Evolutionary conservation across 2,329 filamentous ascomycete species (phyloP), one percentile per base, ranked within the genome.

Genomic region (Colletotrichum trifolii): DNA sequence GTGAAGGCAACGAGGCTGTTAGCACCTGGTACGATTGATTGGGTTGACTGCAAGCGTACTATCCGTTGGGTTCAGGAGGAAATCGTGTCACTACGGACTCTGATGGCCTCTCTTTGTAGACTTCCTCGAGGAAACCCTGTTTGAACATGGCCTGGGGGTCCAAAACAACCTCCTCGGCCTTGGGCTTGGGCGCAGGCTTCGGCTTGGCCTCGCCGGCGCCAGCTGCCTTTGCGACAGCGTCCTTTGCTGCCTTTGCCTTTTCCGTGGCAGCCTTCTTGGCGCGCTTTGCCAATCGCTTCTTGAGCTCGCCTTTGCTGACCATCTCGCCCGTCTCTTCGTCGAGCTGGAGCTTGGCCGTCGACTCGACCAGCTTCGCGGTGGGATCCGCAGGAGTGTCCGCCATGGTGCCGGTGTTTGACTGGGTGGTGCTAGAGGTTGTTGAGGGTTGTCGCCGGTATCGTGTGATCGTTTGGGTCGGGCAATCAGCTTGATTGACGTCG

Each of bases 41-140:
- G 97, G 94, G 9, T 97, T 86, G 76, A 35, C 7, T 8, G 4
- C 4, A 12, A 7, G 62, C 62, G 6, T 50, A 65, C 62, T 91
- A 97, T 59, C 95, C 96, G 76, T 98, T 98, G 52, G 96, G 96
- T 79, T 95, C 92, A 17, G 92, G 92, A 2, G 92, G 92, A 74
- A 95, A 94, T 70, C 91, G 88, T 4, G 91, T 94, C 53, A 90
- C 78, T 17, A 90, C 88, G 12, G 82, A 79, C 69, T 85, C 86
- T 48, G 83, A 81, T 2, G 89, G 89, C 53, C 88, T 84, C 77
- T 91, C 86, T 67, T 89, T 86, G 79, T 89, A 92, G 36, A 94
- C 90, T 4, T 90, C 87, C 55, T 85, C 82, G 40, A 94, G 83
- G 79, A 93, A 95, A 43, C 91, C 92, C 73, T 89, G 85, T 79